Percentiles rank a stretch among this genome's conserved stretches.
phyloP scores from a whole-genome alignment of 768 basidiomycete genomes.

The Fistulinella prunicolor region DNA sequence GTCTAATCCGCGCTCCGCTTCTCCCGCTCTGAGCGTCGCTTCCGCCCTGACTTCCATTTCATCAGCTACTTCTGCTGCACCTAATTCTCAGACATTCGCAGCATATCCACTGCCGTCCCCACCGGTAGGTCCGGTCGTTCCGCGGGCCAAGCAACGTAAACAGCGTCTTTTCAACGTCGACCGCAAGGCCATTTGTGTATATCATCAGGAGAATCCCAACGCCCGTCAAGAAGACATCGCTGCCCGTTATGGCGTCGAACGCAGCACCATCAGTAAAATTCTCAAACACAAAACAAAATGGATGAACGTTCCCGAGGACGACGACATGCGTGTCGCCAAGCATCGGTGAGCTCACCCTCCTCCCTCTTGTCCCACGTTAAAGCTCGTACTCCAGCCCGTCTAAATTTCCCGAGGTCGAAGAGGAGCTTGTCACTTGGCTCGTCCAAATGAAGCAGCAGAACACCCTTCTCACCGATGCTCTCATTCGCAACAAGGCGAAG shows the following conservation, averaged over 20 bases:
- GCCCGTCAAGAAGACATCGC: slow-evolving; percentile 86
- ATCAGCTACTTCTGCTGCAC: slow-evolving; percentile 31
- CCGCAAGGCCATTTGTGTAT: slow-evolving; percentile 71
- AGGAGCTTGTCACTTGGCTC: slow-evolving; percentile 58
- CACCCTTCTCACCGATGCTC: slow-evolving; percentile 58
- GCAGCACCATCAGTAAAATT: slow-evolving; percentile 93
- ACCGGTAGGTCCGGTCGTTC: slow-evolving; percentile 28
- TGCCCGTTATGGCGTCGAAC: slow-evolving; percentile 69
- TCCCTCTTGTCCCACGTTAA: slow-evolving; percentile 9
- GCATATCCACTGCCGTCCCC: slow-evolving; percentile 30
- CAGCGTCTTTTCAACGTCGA: slow-evolving; percentile 72
- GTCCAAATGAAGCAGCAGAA: slow-evolving; percentile 48
- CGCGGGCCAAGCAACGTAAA: slow-evolving; percentile 57
- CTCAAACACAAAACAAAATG: slow-evolving; percentile 82
- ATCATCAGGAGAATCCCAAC: slow-evolving; percentile 59
- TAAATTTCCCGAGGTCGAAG: slow-evolving; percentile 79
- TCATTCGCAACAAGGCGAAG: slow-evolving; percentile 63
- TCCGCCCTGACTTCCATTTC: slow-evolving; percentile 56
- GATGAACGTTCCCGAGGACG: slow-evolving; percentile 64
- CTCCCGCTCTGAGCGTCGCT: slow-evolving; percentile 59
- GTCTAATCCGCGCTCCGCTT: slow-evolving; percentile 52
- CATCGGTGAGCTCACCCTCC: slow-evolving; percentile 49
- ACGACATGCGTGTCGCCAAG: slow-evolving; percentile 59
- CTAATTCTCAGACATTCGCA: slow-evolving; percentile 31
- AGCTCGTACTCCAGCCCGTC: slow-evolving; percentile 50